phyloP scores from a whole-genome alignment of 805 yeast genomes.

The Cyberlindnera samutprakarnensis region DNA sequence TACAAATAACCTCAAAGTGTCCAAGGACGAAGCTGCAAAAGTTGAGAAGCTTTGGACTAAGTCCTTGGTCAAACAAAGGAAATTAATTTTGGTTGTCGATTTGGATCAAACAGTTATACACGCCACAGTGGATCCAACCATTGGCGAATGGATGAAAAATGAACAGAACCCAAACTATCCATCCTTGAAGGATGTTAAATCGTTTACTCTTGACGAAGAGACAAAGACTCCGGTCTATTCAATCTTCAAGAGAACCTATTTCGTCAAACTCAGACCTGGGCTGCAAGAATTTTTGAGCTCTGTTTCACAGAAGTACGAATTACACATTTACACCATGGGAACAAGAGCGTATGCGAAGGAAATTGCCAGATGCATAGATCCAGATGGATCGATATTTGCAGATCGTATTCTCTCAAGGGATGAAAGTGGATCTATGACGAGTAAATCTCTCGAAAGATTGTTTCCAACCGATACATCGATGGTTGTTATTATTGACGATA shows the following conservation, averaged over 20 bases:
- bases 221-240: conserved; percentile 51
- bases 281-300: conserved; percentile 61
- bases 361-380: conserved; percentile 87
- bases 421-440: conserved; percentile 89
- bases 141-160: conserved; percentile 92
- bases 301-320: conserved; percentile 63
- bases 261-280: conserved; percentile 89
- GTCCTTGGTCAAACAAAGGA: conserved; percentile 51
- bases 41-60: conserved; percentile 64
- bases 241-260: conserved; percentile 60
- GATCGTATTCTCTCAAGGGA: conserved; percentile 89
- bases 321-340: conserved; percentile 98
- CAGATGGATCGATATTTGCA: conserved; percentile 78
- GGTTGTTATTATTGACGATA: conserved; percentile 94
- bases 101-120: conserved; percentile 96
- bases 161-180: conserved; percentile 78
- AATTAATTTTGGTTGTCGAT: conserved; percentile 88
- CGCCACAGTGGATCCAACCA: conserved; percentile 96
- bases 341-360: conserved; percentile 88
- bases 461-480: conserved; percentile 95
- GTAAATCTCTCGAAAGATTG: conserved; percentile 76
- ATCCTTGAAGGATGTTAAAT: conserved; percentile 72
- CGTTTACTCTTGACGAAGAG: conserved; percentile 76
- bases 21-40: conserved; percentile 77
- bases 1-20: conserved; percentile 73